Conservation (phyloP, 768 basidiomycete genomes). For the Naganishia antarctica region DNA sequence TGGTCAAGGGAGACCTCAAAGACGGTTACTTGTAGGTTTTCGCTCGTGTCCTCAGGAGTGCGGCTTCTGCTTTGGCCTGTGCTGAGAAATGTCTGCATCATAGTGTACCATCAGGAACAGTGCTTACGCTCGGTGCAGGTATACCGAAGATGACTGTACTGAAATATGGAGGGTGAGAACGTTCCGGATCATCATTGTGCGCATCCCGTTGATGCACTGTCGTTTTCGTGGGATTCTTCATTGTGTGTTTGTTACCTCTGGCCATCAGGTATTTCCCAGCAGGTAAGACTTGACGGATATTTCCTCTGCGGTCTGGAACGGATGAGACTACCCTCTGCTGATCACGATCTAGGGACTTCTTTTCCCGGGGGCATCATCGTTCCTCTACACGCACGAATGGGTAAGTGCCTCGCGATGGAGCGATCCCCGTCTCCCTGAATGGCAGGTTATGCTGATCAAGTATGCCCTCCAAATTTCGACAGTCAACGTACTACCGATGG, state of each 20-base stretch:
- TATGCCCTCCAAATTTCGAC: background rate
- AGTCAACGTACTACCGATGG: conserved; percentile 42
- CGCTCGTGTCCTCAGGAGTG: too few species aligned
- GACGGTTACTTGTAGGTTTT: conserved; percentile 29
- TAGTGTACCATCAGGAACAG: conserved; percentile 31
- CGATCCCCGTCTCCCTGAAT: too few species aligned
- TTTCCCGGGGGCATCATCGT: conserved; percentile 46
- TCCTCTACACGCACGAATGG: conserved; percentile 46
- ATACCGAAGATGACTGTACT: conserved; percentile 45
- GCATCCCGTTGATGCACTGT: too few species aligned
- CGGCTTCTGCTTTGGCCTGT: too few species aligned
- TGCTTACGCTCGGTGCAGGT: conserved; percentile 44
- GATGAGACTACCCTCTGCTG: background rate
- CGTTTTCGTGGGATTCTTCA: too few species aligned
- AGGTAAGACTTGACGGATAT: too few species aligned
- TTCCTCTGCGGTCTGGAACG: too few species aligned
- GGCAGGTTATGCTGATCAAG: too few species aligned
- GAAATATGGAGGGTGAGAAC: conserved; percentile 49
- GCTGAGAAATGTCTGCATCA: background rate
- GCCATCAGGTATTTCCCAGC: conserved; percentile 47
- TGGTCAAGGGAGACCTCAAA: conserved; percentile 23
- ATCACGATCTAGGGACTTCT: conserved; percentile 36
- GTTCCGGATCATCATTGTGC: too few species aligned
- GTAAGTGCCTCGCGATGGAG: conserved; percentile 25
- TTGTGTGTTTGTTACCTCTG: too few species aligned